Percentiles rank a stretch among this genome's conserved stretches.
phyloP scores from a whole-genome alignment of 2,329 filamentous ascomycete genomes.

The Botrytis sinoallii region DNA sequence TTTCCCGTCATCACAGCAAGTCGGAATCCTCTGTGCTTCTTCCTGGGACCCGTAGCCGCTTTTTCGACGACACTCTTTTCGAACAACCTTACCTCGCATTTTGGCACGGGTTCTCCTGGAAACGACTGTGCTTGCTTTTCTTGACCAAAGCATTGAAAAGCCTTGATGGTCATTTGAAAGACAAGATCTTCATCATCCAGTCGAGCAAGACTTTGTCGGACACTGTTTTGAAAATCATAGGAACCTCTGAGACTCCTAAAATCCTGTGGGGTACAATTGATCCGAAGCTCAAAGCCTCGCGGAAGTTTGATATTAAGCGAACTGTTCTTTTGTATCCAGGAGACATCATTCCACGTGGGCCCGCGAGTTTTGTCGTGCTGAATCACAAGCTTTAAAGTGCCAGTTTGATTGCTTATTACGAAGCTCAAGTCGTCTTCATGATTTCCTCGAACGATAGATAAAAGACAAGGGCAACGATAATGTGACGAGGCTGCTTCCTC shows the following conservation, averaged over 20 bases:
- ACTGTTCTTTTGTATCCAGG: slow-evolving; percentile 68
- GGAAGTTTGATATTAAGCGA: slow-evolving; percentile 68
- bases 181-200: slow-evolving; percentile 66
- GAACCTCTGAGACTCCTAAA: slow-evolving; percentile 78
- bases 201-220: slow-evolving; percentile 68
- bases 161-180: slow-evolving; percentile 66
- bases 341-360: slow-evolving; percentile 76
- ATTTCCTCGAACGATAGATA: slow-evolving; percentile 71
- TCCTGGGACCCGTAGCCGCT: slow-evolving; percentile 69
- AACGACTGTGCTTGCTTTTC: slow-evolving; percentile 68
- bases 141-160: slow-evolving; percentile 79
- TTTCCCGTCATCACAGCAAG: slow-evolving; percentile 75
- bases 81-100: slow-evolving; percentile 73
- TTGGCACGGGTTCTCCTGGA: slow-evolving; percentile 67
- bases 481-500: slow-evolving; percentile 68
- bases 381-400: slow-evolving; percentile 71
- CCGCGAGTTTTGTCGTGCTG: slow-evolving; percentile 65
- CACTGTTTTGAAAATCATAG: slow-evolving; percentile 77
- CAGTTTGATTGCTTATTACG: slow-evolving; percentile 75
- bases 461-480: slow-evolving; percentile 67
- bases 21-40: slow-evolving; percentile 75
- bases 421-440: slow-evolving; percentile 69
- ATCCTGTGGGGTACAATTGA: slow-evolving; percentile 72
- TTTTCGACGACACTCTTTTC: slow-evolving; percentile 66
- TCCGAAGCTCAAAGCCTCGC: slow-evolving; percentile 68